Evolutionary conservation across 2,329 filamentous ascomycete genomes (phyloP).

Genomic region (Chlorencoelia australis): DNA sequence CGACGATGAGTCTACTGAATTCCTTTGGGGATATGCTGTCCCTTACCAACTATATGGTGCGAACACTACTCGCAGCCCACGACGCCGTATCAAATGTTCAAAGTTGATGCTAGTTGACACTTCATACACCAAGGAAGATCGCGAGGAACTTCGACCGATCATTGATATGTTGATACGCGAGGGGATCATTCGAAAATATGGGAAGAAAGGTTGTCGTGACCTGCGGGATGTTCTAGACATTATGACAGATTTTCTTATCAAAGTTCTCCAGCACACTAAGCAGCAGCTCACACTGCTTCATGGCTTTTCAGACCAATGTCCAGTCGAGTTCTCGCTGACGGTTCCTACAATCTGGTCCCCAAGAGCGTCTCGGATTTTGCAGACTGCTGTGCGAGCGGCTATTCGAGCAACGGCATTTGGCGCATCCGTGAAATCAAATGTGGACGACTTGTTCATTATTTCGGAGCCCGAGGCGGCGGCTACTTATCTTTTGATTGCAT

Average conservation of each 20-base stretch:
- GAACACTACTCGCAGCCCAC: slow-evolving; percentile 1
- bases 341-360: slow-evolving; percentile 9
- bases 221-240: slow-evolving; percentile 12
- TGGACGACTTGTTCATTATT: slow-evolving; percentile 25
- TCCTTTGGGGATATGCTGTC: slow-evolving; percentile 12
- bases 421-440: slow-evolving; percentile 3
- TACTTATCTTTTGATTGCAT: slow-evolving; percentile 19
- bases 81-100: slow-evolving; percentile 6
- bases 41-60: slow-evolving; percentile 4
- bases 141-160: slow-evolving; percentile 3
- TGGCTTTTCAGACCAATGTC: slow-evolving; percentile 4
- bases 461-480: slow-evolving; percentile 25
- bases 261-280: slow-evolving; percentile 12
- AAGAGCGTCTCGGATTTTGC: slow-evolving; percentile 7
- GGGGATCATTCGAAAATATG: slow-evolving; percentile 10
- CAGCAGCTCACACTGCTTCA: slow-evolving; percentile 7
- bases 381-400: slow-evolving; percentile 7
- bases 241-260: slow-evolving; percentile 10
- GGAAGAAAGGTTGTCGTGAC: slow-evolving; percentile 1
- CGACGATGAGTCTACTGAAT: slow-evolving; percentile 3
- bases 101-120: slow-evolving; percentile 14
- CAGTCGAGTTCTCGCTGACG: slow-evolving; percentile 7
- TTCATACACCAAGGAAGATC: slow-evolving; percentile 6
- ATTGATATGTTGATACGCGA: slow-evolving; percentile 6
- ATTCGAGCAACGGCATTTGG: slow-evolving; percentile 9